phyloP scores from a whole-genome alignment of 2,329 filamentous ascomycete genomes.

The Thelonectria blattea region DNA sequence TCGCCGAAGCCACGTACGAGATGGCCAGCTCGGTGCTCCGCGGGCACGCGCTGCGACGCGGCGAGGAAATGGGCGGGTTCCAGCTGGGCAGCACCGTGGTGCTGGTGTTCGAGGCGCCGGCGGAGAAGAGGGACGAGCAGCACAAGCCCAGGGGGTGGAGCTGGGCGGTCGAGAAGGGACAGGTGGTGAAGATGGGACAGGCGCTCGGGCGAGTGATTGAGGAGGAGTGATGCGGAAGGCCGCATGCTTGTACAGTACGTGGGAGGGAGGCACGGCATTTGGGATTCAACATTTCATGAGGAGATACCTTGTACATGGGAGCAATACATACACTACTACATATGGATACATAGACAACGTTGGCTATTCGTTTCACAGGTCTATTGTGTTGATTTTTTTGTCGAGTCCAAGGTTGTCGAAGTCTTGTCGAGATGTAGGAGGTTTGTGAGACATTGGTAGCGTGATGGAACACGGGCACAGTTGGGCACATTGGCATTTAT shows the following conservation, averaged over 20 bases:
- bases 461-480: too few relatives aligned
- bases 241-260: conserved; percentile 16
- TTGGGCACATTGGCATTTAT: neutral
- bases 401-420: too few relatives aligned
- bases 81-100: conserved; percentile 95
- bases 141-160: conserved; percentile 73
- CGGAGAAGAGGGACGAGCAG: conserved; percentile 59
- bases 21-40: conserved; percentile 77
- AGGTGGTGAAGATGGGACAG: conserved; percentile 88
- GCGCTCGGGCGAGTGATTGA: conserved; percentile 77
- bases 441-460: too few relatives aligned
- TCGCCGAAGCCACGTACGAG: conserved; percentile 88
- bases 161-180: conserved; percentile 87
- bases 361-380: too few relatives aligned
- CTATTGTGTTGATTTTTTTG: too few relatives aligned
- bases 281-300: conserved; percentile 15
- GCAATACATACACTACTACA: neutral
- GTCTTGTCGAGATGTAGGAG: too few relatives aligned
- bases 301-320: conserved; percentile 16
- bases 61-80: conserved; percentile 98
- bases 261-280: conserved; percentile 16
- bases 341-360: too few relatives aligned
- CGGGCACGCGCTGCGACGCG: conserved; percentile 82
- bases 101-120: conserved; percentile 91
- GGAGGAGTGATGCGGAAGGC: conserved; percentile 35